These are phyloP conservation scores for Tolypocladium endophyticum DNA, from an alignment of 2,329 filamentous ascomycete species.

Conservation along the genomic window DNA sequence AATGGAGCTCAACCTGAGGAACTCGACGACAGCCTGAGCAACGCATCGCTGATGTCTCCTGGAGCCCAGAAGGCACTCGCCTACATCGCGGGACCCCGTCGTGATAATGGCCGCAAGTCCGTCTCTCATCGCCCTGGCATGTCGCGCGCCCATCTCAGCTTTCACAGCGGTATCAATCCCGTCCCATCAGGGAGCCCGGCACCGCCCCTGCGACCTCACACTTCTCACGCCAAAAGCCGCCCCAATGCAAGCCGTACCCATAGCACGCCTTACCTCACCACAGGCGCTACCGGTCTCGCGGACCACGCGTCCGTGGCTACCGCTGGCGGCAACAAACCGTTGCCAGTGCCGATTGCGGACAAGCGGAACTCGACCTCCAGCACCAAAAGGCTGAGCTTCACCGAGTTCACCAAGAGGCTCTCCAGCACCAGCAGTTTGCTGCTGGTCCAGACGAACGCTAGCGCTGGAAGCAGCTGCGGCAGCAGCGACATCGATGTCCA, in stretches of 20 bases:
- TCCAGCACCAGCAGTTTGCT: slow-evolving; percentile 52
- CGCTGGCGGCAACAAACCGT: slow-evolving; percentile 10
- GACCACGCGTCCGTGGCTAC: slow-evolving; percentile 10
- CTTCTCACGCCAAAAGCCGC: slow-evolving; percentile 38
- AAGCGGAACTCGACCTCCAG: slow-evolving; percentile 44
- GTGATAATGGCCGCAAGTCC: slow-evolving; percentile 9
- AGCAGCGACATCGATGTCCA: slow-evolving; percentile 35
- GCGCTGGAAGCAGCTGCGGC: slow-evolving; percentile 34
- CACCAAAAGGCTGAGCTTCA: slow-evolving; percentile 49
- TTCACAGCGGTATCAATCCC: slow-evolving; percentile 14
- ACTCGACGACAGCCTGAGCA: slow-evolving; percentile 12
- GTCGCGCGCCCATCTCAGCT: slow-evolving; percentile 21
- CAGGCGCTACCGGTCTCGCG: slow-evolving; percentile 11
- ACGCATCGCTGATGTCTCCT: slow-evolving; percentile 27
- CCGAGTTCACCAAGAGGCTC: slow-evolving; percentile 48
- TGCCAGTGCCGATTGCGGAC: slow-evolving; percentile 21
- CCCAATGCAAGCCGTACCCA: slow-evolving; percentile 31
- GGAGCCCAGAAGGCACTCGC: slow-evolving; percentile 38
- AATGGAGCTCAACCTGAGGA: slow-evolving; percentile 27
- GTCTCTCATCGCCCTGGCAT: slow-evolving; percentile 22
- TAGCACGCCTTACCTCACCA: slow-evolving; percentile 36
- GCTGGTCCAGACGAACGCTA: slow-evolving; percentile 46
- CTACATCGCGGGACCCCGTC: slow-evolving; percentile 33
- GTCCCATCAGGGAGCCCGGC: slow-evolving; percentile 3
- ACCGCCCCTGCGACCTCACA: slow-evolving; percentile 37